Base-by-base conservation (phyloP, 2,329 filamentous ascomycete genomes). In the Colletotrichum limetticola region DNA sequence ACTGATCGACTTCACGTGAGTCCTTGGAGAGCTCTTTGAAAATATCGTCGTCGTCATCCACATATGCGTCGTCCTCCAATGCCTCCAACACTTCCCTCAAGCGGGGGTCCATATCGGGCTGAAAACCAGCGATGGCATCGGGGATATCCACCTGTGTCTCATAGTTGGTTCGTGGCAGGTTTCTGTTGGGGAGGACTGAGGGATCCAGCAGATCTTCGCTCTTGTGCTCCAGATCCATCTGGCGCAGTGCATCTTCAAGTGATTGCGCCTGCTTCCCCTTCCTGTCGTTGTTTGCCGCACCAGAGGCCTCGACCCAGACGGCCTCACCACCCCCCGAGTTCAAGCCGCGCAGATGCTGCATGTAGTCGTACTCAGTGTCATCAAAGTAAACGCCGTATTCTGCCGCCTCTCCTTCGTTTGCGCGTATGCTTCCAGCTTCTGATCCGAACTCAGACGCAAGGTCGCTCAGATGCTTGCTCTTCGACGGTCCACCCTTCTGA, bases 281-380 rank as follows among this genome's bases (percentile, higher is more conserved):
- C 11, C 26, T 53, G 24, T 68, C 59, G 82, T 94, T 94, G 76
- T 89, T 90, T 68, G 88, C 88, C 66, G 84, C 81, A n/a, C 86
- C 81, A 14, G 86, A 83, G n/a, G 90, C 88, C 77, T 98, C 95
- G 52, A 99, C 89, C 80, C 97, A 98, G 60, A 95, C 91, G 35
- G 93, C 91, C 68, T 95, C 92, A 35, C 94, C 94, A 28, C 90
- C 90, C 6, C 89, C 94, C 56, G 86, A 83, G 70, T 92, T 92
- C n/a, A 99, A 85, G 78, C 98, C 97, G 68, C 95, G 93, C 88
- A 99, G 86, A 83, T 99, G 97, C 83, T 99, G 97, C 97, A 99
- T 99, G 85, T 99, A 99, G 83, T 99, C 97, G 84, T 99, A 99
- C 79, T 94, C 90, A 76, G 94, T 93, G 84, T 99, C 97, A 83